Percentiles rank a stretch among this genome's conserved stretches.
phyloP scores from a whole-genome alignment of 164 flowering plant species.

The Chimonanthus salicifolius region DNA sequence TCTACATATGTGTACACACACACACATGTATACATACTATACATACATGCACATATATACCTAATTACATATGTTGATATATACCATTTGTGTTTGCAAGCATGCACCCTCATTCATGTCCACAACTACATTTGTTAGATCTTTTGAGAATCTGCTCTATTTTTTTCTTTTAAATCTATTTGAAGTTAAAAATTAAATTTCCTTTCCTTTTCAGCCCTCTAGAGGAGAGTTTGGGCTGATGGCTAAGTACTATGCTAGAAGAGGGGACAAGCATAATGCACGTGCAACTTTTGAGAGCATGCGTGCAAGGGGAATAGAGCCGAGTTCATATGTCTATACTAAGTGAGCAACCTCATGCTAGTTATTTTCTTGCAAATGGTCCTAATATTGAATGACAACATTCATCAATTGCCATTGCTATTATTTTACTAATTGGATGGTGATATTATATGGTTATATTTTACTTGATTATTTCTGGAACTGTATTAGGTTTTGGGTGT shows the following conservation, averaged over 20 bases:
- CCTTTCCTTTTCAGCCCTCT: conserved; percentile 61
- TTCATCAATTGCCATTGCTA: neutral
- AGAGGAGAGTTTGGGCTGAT: conserved; percentile 86
- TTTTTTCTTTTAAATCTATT: neutral
- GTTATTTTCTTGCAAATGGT: no score
- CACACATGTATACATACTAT: no score
- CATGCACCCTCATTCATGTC: neutral
- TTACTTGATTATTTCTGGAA: neutral
- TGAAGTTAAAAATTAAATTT: neutral
- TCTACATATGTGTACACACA: no score
- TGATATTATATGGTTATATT: neutral
- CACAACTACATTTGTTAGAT: neutral
- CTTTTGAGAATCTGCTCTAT: neutral
- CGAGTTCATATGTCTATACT: conserved; percentile 82
- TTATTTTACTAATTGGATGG: neutral
- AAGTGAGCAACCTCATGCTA: conserved; percentile 35
- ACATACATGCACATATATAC: no score
- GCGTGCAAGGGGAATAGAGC: conserved; percentile 96
- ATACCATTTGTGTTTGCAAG: neutral
- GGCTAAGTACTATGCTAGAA: conserved; percentile 83
- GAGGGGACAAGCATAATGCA: conserved; percentile 95
- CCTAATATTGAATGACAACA: neutral
- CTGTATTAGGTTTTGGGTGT: no score
- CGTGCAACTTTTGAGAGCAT: conserved; percentile 91
- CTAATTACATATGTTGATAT: no score